Conservation (phyloP, 129 eudicot species). For the Gnaphalium uliginosum region DNA sequence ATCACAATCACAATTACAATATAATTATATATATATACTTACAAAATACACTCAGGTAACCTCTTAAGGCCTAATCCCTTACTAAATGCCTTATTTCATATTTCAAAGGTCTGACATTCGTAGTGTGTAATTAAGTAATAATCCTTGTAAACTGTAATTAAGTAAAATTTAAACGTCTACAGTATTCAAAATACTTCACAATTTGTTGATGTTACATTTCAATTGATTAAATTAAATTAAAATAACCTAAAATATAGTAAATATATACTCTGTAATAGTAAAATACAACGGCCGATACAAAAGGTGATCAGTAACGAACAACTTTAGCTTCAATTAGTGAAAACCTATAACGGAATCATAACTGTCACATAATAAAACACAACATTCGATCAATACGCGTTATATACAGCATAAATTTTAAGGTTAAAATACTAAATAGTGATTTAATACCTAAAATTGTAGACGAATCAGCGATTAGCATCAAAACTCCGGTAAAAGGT, state of each 20-base stretch:
- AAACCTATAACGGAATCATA: not conserved
- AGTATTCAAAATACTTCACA: not conserved
- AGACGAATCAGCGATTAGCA: not conserved
- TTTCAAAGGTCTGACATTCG: too few relatives aligned
- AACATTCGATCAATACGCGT: not conserved
- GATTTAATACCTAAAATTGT: slow-evolving; percentile 24
- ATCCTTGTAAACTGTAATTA: not conserved
- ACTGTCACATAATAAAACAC: not conserved
- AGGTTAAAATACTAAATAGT: not conserved
- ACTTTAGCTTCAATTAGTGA: not conserved
- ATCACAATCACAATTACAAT: not conserved
- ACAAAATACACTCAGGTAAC: not conserved
- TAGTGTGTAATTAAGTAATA: too few relatives aligned
- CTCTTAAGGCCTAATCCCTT: not conserved
- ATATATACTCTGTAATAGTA: not conserved
- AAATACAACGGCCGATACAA: too few relatives aligned
- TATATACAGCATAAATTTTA: too few relatives aligned
- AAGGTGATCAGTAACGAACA: not conserved
- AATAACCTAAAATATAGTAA: not conserved
- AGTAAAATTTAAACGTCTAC: not conserved
- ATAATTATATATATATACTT: not conserved
- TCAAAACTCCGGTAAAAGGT: not conserved
- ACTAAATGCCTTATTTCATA: not conserved
- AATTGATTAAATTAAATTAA: not conserved
- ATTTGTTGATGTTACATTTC: slow-evolving; percentile 10